Conservation (phyloP, 805 yeast species). For the Teunomyces funiuensis region DNA sequence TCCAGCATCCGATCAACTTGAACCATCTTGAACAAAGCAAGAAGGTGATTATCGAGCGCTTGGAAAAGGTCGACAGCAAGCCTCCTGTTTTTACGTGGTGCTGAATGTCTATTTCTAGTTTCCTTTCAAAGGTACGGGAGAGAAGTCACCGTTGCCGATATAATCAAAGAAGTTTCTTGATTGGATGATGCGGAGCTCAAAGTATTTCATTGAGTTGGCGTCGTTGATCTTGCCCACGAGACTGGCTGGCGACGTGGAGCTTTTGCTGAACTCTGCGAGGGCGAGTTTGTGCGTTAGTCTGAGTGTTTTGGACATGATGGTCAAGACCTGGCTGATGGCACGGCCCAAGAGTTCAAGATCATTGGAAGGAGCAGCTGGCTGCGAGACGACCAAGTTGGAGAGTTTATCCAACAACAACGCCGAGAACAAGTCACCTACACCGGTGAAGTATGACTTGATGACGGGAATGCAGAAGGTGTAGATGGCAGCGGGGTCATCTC, state of each 20-base stretch:
- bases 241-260: neutral
- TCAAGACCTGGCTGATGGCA: conserved; percentile 55
- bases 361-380: conserved; percentile 7
- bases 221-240: conserved; percentile 53
- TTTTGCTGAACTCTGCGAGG: conserved; percentile 22
- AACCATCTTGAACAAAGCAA: conserved; percentile 16
- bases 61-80: conserved; percentile 52
- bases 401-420: conserved; percentile 72
- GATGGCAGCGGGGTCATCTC: neutral
- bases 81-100: conserved; percentile 75
- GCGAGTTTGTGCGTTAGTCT: conserved; percentile 45
- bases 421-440: conserved; percentile 91
- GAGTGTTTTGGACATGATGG: conserved; percentile 55
- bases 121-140: neutral
- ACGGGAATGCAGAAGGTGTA: conserved; percentile 51
- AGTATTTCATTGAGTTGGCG: conserved; percentile 59
- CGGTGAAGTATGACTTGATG: conserved; percentile 83
- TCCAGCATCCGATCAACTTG: neutral
- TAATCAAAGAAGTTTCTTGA: conserved; percentile 44
- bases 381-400: conserved; percentile 21
- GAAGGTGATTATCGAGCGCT: conserved; percentile 57
- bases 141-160: conserved; percentile 23
- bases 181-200: conserved; percentile 70
- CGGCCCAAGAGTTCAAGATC: conserved; percentile 18
- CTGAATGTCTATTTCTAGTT: conserved; percentile 18